Evolutionary conservation across 1,139 yeast species (phyloP).

Genomic region (Suhomyces choctaworum): DNA sequence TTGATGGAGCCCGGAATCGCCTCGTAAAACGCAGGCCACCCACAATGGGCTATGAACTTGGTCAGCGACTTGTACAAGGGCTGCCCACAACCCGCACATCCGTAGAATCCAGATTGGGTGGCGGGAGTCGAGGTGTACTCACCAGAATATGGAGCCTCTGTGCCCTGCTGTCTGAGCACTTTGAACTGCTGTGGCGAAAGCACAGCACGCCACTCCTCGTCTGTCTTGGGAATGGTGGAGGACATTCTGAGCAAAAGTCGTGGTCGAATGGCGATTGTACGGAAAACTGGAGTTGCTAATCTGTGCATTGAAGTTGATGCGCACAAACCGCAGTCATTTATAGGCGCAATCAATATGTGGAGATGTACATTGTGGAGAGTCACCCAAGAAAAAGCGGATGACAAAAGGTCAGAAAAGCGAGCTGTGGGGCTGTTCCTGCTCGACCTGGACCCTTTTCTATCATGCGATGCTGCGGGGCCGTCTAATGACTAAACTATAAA

Average conservation of each 20-base stretch:
- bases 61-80: slow-evolving; percentile 79
- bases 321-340: too few species aligned
- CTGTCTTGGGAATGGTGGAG: slow-evolving; percentile 36
- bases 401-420: too few species aligned
- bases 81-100: slow-evolving; percentile 80
- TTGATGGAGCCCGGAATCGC: slow-evolving; percentile 80
- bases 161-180: slow-evolving; percentile 75
- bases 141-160: slow-evolving; percentile 84
- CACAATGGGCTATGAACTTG: slow-evolving; percentile 89
- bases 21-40: slow-evolving; percentile 96
- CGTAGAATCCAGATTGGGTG: slow-evolving; percentile 58
- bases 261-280: not conserved
- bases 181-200: slow-evolving; percentile 76
- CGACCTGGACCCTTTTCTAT: too few species aligned
- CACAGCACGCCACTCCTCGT: slow-evolving; percentile 78
- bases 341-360: too few species aligned
- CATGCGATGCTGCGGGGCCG: too few species aligned
- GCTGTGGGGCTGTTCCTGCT: too few species aligned
- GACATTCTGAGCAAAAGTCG: slow-evolving; percentile 11
- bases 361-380: too few species aligned
- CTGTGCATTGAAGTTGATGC: too few species aligned
- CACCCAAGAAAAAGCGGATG: too few species aligned
- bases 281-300: too few species aligned
- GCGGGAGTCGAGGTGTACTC: slow-evolving; percentile 55
- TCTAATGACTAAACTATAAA: too few species aligned